These are phyloP conservation scores for Collybiopsis confluens DNA, from an alignment of 768 basidiomycete species.

Conservation along the genomic window DNA sequence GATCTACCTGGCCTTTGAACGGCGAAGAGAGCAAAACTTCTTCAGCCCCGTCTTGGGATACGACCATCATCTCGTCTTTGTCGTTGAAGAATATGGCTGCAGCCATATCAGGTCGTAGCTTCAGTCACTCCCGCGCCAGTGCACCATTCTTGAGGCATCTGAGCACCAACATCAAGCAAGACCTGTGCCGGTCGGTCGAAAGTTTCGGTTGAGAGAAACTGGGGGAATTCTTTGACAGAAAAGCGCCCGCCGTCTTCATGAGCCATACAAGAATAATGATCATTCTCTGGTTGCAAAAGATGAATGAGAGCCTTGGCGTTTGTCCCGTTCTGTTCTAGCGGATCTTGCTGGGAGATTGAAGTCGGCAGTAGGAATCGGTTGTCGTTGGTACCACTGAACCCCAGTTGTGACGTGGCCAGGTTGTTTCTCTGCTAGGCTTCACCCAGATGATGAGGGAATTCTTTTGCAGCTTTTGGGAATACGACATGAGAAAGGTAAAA, in stretches of 20 bases:
- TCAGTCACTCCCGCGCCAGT: slow-evolving; percentile 38
- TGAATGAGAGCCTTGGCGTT: slow-evolving; percentile 42
- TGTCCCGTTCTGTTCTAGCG: slow-evolving; percentile 35
- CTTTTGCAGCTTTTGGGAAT: slow-evolving; percentile 46
- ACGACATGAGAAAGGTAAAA: slow-evolving; percentile 44
- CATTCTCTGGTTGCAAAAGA: slow-evolving; percentile 37
- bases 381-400: slow-evolving; percentile 57
- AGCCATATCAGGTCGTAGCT: slow-evolving; percentile 19
- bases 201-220: slow-evolving; percentile 26
- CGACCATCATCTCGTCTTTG: slow-evolving; percentile 29
- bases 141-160: slow-evolving; percentile 43
- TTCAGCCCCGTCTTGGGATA: slow-evolving; percentile 29
- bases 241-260: slow-evolving; percentile 17
- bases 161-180: slow-evolving; percentile 52
- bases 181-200: slow-evolving; percentile 35
- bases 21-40: slow-evolving; percentile 33
- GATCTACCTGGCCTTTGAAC: slow-evolving; percentile 16
- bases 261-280: slow-evolving; percentile 24
- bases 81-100: slow-evolving; percentile 43
- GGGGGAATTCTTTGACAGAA: slow-evolving; percentile 23
- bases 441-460: slow-evolving; percentile 44
- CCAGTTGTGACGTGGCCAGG: slow-evolving; percentile 34
- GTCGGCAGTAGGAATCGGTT: slow-evolving; percentile 32
- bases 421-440: slow-evolving; percentile 46
- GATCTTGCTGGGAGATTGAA: slow-evolving; percentile 33